Conservation (phyloP, 2,329 filamentous ascomycete species). For the Botryotinia globosa region DNA sequence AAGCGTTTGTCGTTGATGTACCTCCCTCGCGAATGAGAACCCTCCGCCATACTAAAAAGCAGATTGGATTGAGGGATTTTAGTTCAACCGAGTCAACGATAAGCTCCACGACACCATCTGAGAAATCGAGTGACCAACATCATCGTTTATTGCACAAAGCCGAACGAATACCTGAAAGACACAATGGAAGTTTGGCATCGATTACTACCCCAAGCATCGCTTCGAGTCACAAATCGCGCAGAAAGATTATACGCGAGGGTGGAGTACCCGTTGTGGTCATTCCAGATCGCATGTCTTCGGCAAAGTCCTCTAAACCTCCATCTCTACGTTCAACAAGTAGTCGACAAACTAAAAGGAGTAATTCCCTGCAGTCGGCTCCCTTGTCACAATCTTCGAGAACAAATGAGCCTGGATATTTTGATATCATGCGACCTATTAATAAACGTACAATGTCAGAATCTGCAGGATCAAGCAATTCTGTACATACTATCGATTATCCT, state of each 20-base stretch:
- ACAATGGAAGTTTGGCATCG: constrained; percentile 46
- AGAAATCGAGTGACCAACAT: constrained; percentile 33
- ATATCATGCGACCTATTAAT: constrained; percentile 38
- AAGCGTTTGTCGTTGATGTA: constrained; percentile 55
- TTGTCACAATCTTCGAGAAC: constrained; percentile 44
- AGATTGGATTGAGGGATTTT: constrained; percentile 50
- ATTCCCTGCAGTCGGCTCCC: constrained; percentile 51
- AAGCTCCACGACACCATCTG: constrained; percentile 45
- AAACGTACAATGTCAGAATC: constrained; percentile 37
- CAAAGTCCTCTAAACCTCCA: constrained; percentile 49
- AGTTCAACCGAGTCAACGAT: constrained; percentile 34
- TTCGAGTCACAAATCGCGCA: constrained; percentile 55
- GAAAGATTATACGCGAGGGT: constrained; percentile 57
- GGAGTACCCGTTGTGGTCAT: constrained; percentile 62
- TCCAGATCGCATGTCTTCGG: constrained; percentile 52
- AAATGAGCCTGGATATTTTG: constrained; percentile 47
- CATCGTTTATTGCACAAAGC: constrained; percentile 33
- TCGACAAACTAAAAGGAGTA: constrained; percentile 51
- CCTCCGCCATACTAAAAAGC: constrained; percentile 60
- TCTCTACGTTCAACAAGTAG: constrained; percentile 64
- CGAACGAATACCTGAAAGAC: constrained; percentile 29
- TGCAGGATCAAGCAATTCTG: constrained; percentile 33
- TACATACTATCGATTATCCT: constrained; percentile 59
- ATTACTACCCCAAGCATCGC: constrained; percentile 48
- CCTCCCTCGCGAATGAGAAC: constrained; percentile 50